A percentile compares a stretch with the other conserved stretches of the same genome.
These are phyloP conservation scores for Neurospora sp. DNA, from an alignment of 495 filamentous ascomycete species.

Conservation along the genomic window DNA sequence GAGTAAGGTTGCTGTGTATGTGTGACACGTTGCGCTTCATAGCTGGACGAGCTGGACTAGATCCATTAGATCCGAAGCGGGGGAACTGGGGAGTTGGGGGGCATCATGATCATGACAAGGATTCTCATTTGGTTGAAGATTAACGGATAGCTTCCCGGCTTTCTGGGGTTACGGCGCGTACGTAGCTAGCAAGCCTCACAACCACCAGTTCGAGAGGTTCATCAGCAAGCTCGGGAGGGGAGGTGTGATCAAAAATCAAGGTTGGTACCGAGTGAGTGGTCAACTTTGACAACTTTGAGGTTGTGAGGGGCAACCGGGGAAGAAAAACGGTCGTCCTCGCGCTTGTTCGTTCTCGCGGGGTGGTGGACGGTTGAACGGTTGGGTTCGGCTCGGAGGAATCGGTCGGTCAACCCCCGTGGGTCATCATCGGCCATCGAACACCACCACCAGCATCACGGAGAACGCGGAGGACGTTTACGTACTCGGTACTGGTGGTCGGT, in stretches of 20 bases:
- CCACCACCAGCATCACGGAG: not conserved
- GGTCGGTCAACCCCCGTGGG: not conserved
- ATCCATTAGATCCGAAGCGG: not conserved
- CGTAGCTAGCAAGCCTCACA: not conserved
- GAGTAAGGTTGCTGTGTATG: not conserved
- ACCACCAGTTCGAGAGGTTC: not conserved
- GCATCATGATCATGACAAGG: not conserved
- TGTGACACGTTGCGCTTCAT: not conserved
- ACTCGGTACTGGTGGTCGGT: not conserved
- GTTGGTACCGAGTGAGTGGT: not conserved
- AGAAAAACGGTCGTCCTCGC: not conserved
- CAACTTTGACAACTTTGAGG: not conserved
- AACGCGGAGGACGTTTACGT: not conserved
- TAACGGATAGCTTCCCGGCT: not conserved
- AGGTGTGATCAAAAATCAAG: not conserved
- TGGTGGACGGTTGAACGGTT: not conserved
- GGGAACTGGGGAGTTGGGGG: not conserved
- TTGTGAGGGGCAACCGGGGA: not conserved
- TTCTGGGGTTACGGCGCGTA: not conserved
- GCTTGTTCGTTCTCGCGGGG: not conserved
- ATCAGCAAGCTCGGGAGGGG: not conserved
- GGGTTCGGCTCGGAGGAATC: not conserved
- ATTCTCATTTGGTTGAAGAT: not conserved
- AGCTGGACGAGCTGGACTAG: not conserved
- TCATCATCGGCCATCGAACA: not conserved